Percentiles rank a stretch among this genome's conserved stretches.
Conservation (phyloP, 2,329 filamentous ascomycete species). For the Neonectria faginata region DNA sequence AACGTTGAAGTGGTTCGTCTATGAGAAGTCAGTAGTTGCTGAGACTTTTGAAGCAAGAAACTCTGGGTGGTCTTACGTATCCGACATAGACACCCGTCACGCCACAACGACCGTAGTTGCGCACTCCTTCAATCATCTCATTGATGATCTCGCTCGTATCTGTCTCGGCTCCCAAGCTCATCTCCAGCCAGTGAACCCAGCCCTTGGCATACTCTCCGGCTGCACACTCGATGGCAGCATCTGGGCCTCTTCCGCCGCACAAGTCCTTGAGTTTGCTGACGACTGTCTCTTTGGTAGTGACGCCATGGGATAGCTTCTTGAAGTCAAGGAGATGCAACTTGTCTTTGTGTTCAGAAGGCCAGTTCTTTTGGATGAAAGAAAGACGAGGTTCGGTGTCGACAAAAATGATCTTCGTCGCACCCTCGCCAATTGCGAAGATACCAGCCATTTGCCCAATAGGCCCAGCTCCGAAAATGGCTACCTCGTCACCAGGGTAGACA, state of each 20-base stretch:
- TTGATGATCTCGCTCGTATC: slow-evolving; percentile 86
- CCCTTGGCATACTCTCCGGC: slow-evolving; percentile 72
- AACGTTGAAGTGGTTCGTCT: slow-evolving; percentile 72
- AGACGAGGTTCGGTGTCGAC: slow-evolving; percentile 81
- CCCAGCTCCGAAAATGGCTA: slow-evolving; percentile 87
- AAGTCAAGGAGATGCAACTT: slow-evolving; percentile 79
- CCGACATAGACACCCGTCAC: slow-evolving; percentile 78
- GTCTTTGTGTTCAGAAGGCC: slow-evolving; percentile 59
- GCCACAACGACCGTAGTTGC: slow-evolving; percentile 78
- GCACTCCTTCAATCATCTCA: slow-evolving; percentile 81
- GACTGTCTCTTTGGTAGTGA: slow-evolving; percentile 71
- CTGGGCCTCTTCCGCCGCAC: slow-evolving; percentile 77
- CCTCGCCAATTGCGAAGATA: slow-evolving; percentile 79
- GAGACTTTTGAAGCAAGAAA: background rate
- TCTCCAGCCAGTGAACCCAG: slow-evolving; percentile 70
- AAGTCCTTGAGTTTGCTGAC: slow-evolving; percentile 80
- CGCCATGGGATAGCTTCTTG: slow-evolving; percentile 66
- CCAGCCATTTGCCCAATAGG: slow-evolving; percentile 89
- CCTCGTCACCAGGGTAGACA: slow-evolving; percentile 80
- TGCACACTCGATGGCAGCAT: slow-evolving; percentile 77
- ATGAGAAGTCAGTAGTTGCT: slow-evolving; percentile 6
- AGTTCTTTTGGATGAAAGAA: slow-evolving; percentile 73
- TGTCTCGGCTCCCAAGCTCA: slow-evolving; percentile 77
- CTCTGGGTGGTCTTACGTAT: slow-evolving; percentile 58
- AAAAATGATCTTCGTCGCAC: slow-evolving; percentile 80